Evolutionary conservation across 2,329 filamentous ascomycete species (phyloP), one percentile per base, ranked within the genome.

Genomic region (Pseudogymnoascus sp.): DNA sequence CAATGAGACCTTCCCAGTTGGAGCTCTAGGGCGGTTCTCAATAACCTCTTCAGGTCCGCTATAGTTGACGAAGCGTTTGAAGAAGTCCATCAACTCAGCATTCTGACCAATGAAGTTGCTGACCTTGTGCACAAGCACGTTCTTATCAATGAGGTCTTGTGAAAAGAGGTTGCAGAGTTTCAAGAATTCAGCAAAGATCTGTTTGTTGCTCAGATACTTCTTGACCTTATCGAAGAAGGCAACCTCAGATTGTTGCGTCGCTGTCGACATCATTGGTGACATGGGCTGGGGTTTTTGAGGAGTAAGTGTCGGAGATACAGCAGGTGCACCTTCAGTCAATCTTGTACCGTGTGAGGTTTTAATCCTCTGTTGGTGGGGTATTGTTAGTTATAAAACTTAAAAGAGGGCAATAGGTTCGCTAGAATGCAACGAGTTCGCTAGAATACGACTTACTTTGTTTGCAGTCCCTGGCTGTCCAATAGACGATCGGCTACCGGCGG

Each of bases 131-230:
- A 95, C 85, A 12, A 99, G 80, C 2, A 91, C 86, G 65, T 90
- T 87, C 63, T 89, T 89, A 71, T 96, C 91, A 66, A 99, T 96
- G 60, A 99, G 83, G 68, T 96, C 93, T 70, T 96, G 90, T 22
- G 90, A 95, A 78, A 91, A 99, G 31, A 99, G 82, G 69, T 98
- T 99, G 79, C 93, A 95, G 6, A 99, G 85, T 78, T 99, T 99
- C 67, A 99, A 78, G 75, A 99, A 99, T 74, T 99, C 95, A 70
- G 90, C 93, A 83, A 96, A 96, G 2, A 89, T 89, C 63, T 91
- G 89, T 74, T 96, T 90, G 75, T 98, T 98, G 65, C 89, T 88
- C 64, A 99, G 91, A 71, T 89, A 93, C 76, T 99, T 99, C 82
- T 97, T 98, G 16, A 95, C 92, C 6, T 92, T 88, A 66, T 99